These are phyloP conservation scores for Aspergillus sp. DNA, from an alignment of 2,329 filamentous ascomycete genomes.

Conservation along the genomic window DNA sequence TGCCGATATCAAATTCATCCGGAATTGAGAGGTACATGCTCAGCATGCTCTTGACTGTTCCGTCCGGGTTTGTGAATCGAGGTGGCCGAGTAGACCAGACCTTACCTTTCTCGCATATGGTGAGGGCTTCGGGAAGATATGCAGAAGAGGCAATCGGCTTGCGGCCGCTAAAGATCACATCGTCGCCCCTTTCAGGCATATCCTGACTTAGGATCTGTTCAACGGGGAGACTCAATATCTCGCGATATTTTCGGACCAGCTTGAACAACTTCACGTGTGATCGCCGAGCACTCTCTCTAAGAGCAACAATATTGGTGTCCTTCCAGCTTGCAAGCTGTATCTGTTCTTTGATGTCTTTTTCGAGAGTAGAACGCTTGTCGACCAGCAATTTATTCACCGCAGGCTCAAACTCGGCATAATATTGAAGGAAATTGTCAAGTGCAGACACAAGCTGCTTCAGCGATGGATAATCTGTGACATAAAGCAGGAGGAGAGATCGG, in stretches of 20 bases:
- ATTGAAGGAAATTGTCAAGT: slow-evolving; percentile 72
- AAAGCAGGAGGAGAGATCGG: slow-evolving; percentile 63
- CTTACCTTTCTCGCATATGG: slow-evolving; percentile 29
- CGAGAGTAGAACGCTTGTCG: slow-evolving; percentile 70
- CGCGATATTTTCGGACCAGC: slow-evolving; percentile 85
- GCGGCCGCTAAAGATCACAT: slow-evolving; percentile 20
- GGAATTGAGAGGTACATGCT: slow-evolving; percentile 58
- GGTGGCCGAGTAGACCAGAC: slow-evolving; percentile 52
- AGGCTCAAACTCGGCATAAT: slow-evolving; percentile 70
- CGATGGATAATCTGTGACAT: slow-evolving; percentile 59
- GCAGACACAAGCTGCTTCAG: slow-evolving; percentile 63
- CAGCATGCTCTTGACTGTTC: slow-evolving; percentile 73
- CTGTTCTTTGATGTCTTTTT: slow-evolving; percentile 92
- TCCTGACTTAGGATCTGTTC: slow-evolving; percentile 53
- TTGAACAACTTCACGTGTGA: slow-evolving; percentile 93
- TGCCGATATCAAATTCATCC: slow-evolving; percentile 56
- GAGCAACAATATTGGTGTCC: slow-evolving; percentile 87
- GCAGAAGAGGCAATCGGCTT: slow-evolving; percentile 17
- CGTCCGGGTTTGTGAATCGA: slow-evolving; percentile 68
- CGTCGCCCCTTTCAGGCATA: slow-evolving; percentile 34
- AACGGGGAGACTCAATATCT: slow-evolving; percentile 73
- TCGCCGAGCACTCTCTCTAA: slow-evolving; percentile 83
- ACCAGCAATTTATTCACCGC: slow-evolving; percentile 64
- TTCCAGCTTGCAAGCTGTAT: slow-evolving; percentile 95
- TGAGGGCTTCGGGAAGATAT: slow-evolving; percentile 32